Conservation (phyloP, 345 rosid genomes). For the Sonneratia alba region DNA sequence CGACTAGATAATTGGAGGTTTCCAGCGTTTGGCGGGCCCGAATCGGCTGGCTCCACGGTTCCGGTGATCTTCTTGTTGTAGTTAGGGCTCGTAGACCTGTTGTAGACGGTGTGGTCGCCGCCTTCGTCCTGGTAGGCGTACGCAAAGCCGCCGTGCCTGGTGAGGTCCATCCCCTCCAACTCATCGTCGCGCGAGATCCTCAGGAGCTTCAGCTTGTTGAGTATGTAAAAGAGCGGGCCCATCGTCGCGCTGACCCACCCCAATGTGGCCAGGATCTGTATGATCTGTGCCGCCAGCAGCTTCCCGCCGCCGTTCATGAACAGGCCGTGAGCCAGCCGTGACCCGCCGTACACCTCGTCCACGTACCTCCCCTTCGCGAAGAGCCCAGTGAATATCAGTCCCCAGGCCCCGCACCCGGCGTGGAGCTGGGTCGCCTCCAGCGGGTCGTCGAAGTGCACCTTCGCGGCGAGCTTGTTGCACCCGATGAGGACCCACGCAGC, state of each 20-base stretch:
- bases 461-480: conserved; percentile 50
- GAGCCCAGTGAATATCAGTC: conserved; percentile 57
- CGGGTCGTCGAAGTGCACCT: conserved; percentile 43
- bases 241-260: conserved; percentile 80
- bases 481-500: conserved; percentile 57
- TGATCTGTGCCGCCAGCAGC: conserved; percentile 57
- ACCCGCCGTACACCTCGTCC: conserved; percentile 38
- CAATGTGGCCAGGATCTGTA: conserved; percentile 37
- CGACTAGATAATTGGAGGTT: background rate
- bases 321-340: conserved; percentile 38
- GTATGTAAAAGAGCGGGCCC: conserved; percentile 54
- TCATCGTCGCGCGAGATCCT: conserved; percentile 58
- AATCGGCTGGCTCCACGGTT: conserved; percentile 23
- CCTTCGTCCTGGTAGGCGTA: conserved; percentile 60
- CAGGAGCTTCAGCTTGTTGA: conserved; percentile 38
- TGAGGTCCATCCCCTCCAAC: conserved; percentile 73
- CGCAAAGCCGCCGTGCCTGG: conserved; percentile 76
- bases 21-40: background rate
- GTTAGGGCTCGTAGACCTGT: background rate
- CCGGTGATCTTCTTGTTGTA: conserved; percentile 5
- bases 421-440: conserved; percentile 73
- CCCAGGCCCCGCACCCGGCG: conserved; percentile 84
- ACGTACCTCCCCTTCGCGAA: conserved; percentile 45
- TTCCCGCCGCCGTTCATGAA: conserved; percentile 72
- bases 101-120: conserved; percentile 7